A percentile compares a stretch with the other conserved stretches of the same genome.
Evolutionary conservation across 176 grass and related monocot genomes (phyloP).

Genomic region (Microstegium vimineum): DNA sequence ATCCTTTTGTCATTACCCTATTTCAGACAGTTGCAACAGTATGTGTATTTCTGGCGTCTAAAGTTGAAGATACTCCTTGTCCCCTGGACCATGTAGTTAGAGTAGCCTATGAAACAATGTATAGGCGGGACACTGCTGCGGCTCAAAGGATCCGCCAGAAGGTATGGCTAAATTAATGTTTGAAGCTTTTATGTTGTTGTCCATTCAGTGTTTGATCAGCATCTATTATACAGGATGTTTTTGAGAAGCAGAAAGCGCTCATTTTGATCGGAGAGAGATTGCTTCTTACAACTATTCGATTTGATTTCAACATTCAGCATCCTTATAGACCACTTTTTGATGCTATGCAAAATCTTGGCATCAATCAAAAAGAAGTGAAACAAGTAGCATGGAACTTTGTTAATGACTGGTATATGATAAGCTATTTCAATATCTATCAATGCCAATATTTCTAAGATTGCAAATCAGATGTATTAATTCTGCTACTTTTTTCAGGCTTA

Average conservation of each 20-base stretch:
- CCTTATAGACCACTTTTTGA: constrained; percentile 70
- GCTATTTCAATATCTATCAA: constrained; percentile 14
- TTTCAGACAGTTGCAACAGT: constrained; percentile 60
- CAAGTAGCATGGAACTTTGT: constrained; percentile 90
- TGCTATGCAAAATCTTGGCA: constrained; percentile 61
- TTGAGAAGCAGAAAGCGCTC: constrained; percentile 61
- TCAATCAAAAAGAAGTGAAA: constrained; percentile 55
- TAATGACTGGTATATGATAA: constrained; percentile 60
- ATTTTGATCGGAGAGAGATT: constrained; percentile 63
- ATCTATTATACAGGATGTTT: constrained; percentile 49
- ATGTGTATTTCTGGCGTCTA: constrained; percentile 72
- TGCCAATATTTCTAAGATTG: neutral
- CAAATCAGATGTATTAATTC: constrained; percentile 24
- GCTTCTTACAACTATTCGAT: constrained; percentile 67
- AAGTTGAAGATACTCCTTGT: constrained; percentile 64
- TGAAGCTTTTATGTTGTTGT: neutral
- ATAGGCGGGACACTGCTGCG: constrained; percentile 37
- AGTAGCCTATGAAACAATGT: constrained; percentile 56
- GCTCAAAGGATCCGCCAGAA: constrained; percentile 45
- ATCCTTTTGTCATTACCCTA: neutral
- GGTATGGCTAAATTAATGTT: constrained; percentile 24
- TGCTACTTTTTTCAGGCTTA: constrained; percentile 51
- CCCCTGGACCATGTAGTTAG: constrained; percentile 48
- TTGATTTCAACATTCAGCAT: constrained; percentile 77
- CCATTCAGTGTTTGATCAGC: constrained; percentile 14